A percentile compares a stretch with the other conserved stretches of the same genome.
phyloP scores from a whole-genome alignment of 805 yeast genomes.

The Wickerhamomyces xylosicus region DNA sequence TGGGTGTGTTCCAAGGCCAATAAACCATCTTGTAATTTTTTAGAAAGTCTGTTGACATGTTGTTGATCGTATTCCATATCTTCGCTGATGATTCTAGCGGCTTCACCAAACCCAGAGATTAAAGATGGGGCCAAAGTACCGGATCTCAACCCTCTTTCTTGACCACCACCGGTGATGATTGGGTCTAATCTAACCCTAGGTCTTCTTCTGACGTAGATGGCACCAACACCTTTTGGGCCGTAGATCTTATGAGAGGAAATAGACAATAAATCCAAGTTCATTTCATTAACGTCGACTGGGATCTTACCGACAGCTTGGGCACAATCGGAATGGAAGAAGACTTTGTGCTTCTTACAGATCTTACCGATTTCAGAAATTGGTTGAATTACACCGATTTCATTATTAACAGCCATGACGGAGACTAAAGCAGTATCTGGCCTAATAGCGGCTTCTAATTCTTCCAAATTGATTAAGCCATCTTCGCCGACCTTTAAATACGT shows the following conservation, averaged over 20 bases:
- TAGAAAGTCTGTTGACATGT: constrained; percentile 63
- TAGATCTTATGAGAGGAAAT: constrained; percentile 94
- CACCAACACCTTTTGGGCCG: constrained; percentile 98
- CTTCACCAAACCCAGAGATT: constrained; percentile 95
- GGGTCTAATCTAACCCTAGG: constrained; percentile 97
- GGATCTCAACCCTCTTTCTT: constrained; percentile 94
- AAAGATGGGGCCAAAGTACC: constrained; percentile 97
- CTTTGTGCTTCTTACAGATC: constrained; percentile 76
- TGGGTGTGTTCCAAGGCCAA: constrained; percentile 81
- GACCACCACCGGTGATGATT: constrained; percentile 95
- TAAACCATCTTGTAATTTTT: constrained; percentile 62
- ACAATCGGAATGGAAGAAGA: constrained; percentile 94
- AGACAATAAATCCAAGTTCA: constrained; percentile 88
- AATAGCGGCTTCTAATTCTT: constrained; percentile 70
- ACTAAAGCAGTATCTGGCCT: constrained; percentile 87
- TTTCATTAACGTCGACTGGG: constrained; percentile 83
- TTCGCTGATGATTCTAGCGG: constrained; percentile 69
- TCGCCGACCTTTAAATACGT: constrained; percentile 79
- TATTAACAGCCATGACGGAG: constrained; percentile 94
- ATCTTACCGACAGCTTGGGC: constrained; percentile 97
- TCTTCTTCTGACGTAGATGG: constrained; percentile 89
- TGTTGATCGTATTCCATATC: constrained; percentile 68
- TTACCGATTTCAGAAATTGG: constrained; percentile 90
- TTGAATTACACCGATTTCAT: constrained; percentile 96
- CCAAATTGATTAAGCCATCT: constrained; percentile 73